These are phyloP conservation scores for Acanthamoeba healyi DNA, from an alignment of 208 protist species.

Conservation along the genomic window DNA sequence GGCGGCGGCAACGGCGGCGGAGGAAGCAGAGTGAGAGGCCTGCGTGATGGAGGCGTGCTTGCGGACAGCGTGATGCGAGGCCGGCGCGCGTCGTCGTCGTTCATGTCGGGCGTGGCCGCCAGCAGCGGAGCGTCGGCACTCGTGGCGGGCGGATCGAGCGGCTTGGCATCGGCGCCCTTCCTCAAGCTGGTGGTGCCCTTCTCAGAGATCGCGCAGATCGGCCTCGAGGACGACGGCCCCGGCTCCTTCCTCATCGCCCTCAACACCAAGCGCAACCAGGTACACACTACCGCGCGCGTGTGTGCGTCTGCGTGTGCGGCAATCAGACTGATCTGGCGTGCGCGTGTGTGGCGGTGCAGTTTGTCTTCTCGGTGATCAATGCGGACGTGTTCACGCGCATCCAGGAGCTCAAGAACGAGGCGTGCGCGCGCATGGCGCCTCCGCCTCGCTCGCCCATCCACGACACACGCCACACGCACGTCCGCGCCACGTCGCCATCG, in stretches of 20 bases:
- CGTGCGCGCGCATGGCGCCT: not conserved
- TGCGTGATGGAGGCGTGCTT: conserved; percentile 27
- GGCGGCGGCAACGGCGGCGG: not conserved
- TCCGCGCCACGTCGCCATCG: not conserved
- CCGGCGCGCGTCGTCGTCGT: not conserved
- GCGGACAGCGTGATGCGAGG: not conserved
- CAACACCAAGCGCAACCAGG: conserved; percentile 56
- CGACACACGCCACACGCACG: too few relatives aligned
- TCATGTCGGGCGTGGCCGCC: not conserved
- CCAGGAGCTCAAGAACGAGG: conserved; percentile 43
- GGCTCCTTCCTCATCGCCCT: conserved; percentile 2
- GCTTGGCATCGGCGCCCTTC: not conserved
- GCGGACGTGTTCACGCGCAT: conserved; percentile 11
- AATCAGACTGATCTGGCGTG: not conserved
- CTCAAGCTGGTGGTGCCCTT: conserved; percentile 22
- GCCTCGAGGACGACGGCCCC: conserved; percentile 27
- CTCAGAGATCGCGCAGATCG: not conserved
- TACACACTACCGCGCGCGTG: not conserved
- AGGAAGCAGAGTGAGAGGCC: not conserved
- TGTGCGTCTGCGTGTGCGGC: not conserved
- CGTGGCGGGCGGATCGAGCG: too few relatives aligned
- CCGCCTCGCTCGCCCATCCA: not conserved
- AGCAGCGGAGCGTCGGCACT: too few relatives aligned
- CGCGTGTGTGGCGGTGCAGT: not conserved
- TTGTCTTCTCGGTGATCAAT: conserved; percentile 9